Evolutionary conservation across 2,329 filamentous ascomycete genomes (phyloP).

Genomic region (Mariannaea sp.): DNA sequence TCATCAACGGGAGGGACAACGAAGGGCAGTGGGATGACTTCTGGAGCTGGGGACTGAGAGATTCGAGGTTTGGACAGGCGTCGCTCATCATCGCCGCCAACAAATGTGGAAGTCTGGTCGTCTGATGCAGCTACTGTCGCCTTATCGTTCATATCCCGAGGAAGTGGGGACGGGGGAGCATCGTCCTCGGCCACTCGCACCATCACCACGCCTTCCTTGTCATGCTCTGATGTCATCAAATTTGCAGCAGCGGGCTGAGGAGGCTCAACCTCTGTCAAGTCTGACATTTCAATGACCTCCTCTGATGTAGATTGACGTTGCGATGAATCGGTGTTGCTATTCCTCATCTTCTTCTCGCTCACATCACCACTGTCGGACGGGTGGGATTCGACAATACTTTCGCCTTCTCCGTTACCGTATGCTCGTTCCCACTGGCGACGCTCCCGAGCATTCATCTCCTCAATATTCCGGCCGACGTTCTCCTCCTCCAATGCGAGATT

Average conservation of each 20-base stretch:
- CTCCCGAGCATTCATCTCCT: conserved; percentile 65
- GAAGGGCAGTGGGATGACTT: conserved; percentile 70
- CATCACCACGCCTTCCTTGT: conserved; percentile 53
- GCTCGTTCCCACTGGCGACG: conserved; percentile 74
- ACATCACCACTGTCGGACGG: conserved; percentile 58
- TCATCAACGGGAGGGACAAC: conserved; percentile 56
- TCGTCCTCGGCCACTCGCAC: conserved; percentile 60
- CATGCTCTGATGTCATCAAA: conserved; percentile 49
- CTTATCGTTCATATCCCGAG: conserved; percentile 38
- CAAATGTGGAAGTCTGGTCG: conserved; percentile 21
- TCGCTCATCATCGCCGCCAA: conserved; percentile 22
- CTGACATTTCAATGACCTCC: conserved; percentile 60
- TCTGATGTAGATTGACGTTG: conserved; percentile 46
- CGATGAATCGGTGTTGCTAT: conserved; percentile 44
- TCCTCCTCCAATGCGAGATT: conserved; percentile 69
- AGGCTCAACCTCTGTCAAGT: conserved; percentile 48
- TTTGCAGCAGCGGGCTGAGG: conserved; percentile 38
- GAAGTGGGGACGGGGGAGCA: conserved; percentile 34
- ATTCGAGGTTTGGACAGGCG: conserved; percentile 29
- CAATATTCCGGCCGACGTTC: conserved; percentile 69
- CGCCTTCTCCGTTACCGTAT: conserved; percentile 66
- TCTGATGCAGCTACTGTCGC: conserved; percentile 20
- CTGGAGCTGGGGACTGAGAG: conserved; percentile 46
- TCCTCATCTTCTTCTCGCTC: conserved; percentile 50
- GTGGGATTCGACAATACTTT: conserved; percentile 44